A percentile compares a stretch with the other conserved stretches of the same genome.
These are phyloP conservation scores for Astrocystis sublimbata DNA, from an alignment of 495 filamentous ascomycete species.

Conservation along the genomic window DNA sequence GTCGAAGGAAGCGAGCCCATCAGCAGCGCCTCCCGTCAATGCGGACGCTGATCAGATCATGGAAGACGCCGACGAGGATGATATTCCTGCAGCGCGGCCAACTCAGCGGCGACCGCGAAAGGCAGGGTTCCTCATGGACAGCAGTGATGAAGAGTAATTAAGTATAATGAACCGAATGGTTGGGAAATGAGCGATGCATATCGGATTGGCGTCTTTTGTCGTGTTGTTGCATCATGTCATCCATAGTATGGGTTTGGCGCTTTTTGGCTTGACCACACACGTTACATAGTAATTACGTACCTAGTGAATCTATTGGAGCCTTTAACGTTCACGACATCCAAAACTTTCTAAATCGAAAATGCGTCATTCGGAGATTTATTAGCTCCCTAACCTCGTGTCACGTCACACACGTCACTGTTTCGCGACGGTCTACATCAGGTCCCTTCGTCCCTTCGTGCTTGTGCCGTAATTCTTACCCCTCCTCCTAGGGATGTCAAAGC, in stretches of 20 bases:
- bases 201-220: neutral
- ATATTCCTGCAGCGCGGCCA: slow-evolving; percentile 30
- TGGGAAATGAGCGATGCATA: slow-evolving; percentile 10
- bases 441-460: too few species aligned
- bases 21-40: neutral
- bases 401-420: too few species aligned
- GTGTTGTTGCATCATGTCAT: neutral
- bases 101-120: slow-evolving; percentile 39
- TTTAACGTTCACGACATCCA: too few species aligned
- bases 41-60: slow-evolving; percentile 26
- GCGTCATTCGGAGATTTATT: too few species aligned
- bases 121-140: slow-evolving; percentile 58
- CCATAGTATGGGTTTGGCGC: neutral
- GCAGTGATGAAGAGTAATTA: slow-evolving; percentile 57
- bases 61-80: slow-evolving; percentile 40
- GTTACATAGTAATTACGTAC: too few species aligned
- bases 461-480: too few species aligned
- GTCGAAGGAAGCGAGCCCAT: slow-evolving; percentile 24
- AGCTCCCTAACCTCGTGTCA: too few species aligned
- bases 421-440: too few species aligned
- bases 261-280: neutral
- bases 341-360: too few species aligned
- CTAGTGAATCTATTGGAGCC: too few species aligned
- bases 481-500: too few species aligned
- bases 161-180: too few species aligned